These are phyloP conservation scores for Calocybe indica DNA, from an alignment of 768 basidiomycete genomes.

Conservation along the genomic window DNA sequence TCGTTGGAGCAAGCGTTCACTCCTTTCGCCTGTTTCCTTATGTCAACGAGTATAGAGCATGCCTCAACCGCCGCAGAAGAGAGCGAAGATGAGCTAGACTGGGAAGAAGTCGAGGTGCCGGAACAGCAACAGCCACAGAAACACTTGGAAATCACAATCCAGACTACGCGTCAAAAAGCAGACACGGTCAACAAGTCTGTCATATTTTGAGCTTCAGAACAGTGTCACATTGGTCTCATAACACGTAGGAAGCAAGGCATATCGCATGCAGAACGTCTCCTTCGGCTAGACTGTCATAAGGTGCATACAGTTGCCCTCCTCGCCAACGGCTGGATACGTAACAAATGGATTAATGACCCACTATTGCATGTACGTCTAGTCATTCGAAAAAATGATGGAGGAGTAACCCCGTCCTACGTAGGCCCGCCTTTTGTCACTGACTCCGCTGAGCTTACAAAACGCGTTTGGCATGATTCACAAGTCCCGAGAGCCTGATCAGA, in stretches of 20 bases:
- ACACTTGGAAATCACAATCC: constrained; percentile 70
- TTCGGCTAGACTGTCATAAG: constrained; percentile 82
- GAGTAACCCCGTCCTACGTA: constrained; percentile 23
- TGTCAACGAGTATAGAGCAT: constrained; percentile 11
- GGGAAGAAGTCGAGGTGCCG: constrained; percentile 72
- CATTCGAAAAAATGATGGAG: no score
- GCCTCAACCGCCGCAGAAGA: constrained; percentile 19
- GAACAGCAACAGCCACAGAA: constrained; percentile 24
- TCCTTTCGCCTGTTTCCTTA: constrained; percentile 4
- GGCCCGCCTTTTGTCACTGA: constrained; percentile 86
- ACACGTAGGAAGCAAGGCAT: constrained; percentile 40
- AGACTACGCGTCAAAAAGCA: constrained; percentile 31
- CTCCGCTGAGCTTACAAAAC: constrained; percentile 75
- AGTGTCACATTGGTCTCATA: constrained; percentile 9
- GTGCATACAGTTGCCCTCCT: constrained; percentile 83
- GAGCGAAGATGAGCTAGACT: constrained; percentile 69
- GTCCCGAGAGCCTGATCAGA: constrained; percentile 71
- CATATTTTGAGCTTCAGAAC: background rate
- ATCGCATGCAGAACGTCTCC: constrained; percentile 60
- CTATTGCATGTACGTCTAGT: constrained; percentile 68
- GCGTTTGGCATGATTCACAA: constrained; percentile 80
- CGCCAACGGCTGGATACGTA: constrained; percentile 67
- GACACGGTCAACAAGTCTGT: constrained; percentile 41
- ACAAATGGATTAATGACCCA: constrained; percentile 78
- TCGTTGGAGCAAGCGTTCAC: no score